Percentiles rank a stretch among this genome's conserved stretches.
Conservation (phyloP, 352 stramenopile species). For the Lagenidium sp. region DNA sequence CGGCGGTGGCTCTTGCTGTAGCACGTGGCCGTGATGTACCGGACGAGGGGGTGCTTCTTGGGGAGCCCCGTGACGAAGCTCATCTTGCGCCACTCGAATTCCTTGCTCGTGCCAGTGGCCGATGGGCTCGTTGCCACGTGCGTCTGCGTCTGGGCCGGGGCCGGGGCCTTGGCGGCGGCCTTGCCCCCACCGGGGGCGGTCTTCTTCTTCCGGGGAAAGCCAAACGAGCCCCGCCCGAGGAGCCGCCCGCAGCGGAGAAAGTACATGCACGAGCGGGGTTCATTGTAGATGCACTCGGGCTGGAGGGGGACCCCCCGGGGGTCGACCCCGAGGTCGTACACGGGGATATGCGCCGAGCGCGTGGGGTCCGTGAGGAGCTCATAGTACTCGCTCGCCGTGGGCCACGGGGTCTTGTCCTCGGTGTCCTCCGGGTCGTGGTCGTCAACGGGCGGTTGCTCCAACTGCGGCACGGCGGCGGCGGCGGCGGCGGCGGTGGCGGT, state of each 20-base stretch:
- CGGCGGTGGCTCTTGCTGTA: conserved; percentile 49
- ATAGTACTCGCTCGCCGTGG: conserved; percentile 55
- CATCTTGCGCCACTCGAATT: conserved; percentile 80
- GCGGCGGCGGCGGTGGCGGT: neutral
- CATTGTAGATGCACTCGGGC: conserved; percentile 69
- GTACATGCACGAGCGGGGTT: conserved; percentile 70
- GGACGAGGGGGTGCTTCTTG: conserved; percentile 63
- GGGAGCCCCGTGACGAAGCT: conserved; percentile 71
- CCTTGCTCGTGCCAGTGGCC: conserved; percentile 29
- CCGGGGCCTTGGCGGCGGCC: conserved; percentile 12
- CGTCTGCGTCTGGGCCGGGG: too few relatives aligned
- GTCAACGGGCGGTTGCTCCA: too few relatives aligned
- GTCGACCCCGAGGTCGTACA: conserved; percentile 69
- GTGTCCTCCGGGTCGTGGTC: conserved; percentile 18
- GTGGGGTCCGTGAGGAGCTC: conserved; percentile 27
- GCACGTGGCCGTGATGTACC: conserved; percentile 73
- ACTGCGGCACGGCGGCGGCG: too few relatives aligned
- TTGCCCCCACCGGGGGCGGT: conserved; percentile 12
- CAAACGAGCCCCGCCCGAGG: conserved; percentile 59
- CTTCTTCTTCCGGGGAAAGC: conserved; percentile 60
- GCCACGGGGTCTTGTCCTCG: conserved; percentile 74
- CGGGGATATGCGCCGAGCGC: conserved; percentile 27
- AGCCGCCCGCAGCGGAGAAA: conserved; percentile 54
- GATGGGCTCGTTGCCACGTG: conserved; percentile 14
- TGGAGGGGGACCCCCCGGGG: conserved; percentile 59